Evolutionary conservation across 2,329 filamentous ascomycete genomes (phyloP), one percentile per base, ranked within the genome.

Genomic region (Dothistroma pini): DNA sequence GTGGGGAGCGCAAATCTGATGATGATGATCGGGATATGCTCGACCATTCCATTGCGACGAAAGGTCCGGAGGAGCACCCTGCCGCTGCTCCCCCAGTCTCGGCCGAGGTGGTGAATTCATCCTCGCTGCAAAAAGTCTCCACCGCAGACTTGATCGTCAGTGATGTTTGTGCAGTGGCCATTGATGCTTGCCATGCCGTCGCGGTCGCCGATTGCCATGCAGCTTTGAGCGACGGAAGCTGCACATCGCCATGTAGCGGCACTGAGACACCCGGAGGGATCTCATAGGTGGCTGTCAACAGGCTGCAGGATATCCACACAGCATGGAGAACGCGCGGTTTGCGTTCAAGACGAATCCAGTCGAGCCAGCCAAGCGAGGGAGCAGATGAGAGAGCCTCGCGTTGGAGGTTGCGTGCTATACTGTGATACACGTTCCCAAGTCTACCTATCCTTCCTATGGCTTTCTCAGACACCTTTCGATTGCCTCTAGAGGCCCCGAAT

Each of bases 1-100:
- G 56, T n/a, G 32, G 25, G 5, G 51, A 52, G 29, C n/a, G 32
- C 51, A 44, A 44, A 2, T 8, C 38, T 44, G 48, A 51, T 22
- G 59, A 54, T n/a, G 41, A 54, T 21, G 48, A 62, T 14, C 49
- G 62, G 9, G 63, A 66, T 44, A 65, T 65, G 61, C 35, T 68
- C n/a, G 38, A 59, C 21, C 61, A 65, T 29, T 65, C 66, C 49
- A 12, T 62, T 12, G 29, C 29, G 4, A 65, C 61, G 50, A 64
- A 57, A 32, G 44, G 53, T 1, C 4, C 54, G 1, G 29, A 63
- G 32, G 63, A 61, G 2, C 54, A 44, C 9, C 56, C 59, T 34
- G 59, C 57, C 4, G 35, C 44, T 2, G 41, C 55, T 29, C 41
- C 56, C 2, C 58, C 63, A 22, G 58, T 68, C 4, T 19, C 63